Base-by-base conservation (phyloP, 108 stramenopile genomes). In the Discostella stelligeroides region DNA sequence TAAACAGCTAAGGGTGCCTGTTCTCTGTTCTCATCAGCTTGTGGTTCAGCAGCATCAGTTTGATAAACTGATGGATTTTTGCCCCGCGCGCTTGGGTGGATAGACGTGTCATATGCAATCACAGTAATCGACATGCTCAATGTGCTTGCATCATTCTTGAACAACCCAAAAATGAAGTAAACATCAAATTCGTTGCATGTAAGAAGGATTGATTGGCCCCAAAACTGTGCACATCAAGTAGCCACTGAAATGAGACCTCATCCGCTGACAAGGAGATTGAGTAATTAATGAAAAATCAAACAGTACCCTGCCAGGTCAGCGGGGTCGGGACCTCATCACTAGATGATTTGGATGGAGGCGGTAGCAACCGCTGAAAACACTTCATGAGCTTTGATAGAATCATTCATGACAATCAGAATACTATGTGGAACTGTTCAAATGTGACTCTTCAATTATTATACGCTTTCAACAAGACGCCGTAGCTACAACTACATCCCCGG, bases 251-350 rank as follows among this genome's bases (percentile, higher is more conserved):
- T 30, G 73, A 63, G 18, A 84, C 21, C 40, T 53, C 30, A 50
- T 73, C 48, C 9, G 66, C 66, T 17, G 56, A 63, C n/a, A 78
- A 23, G 25, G 21, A 21, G 13, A 69, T 49, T 10, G 65, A 45
- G 27, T 80, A 80, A 55, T 84, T 80, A n/a, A 84, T 27, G 45
- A 76, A 71, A 45, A 82, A 84, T 28, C 83, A 27, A 9, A 74
- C 13, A 59, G 74, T 81, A 49, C 82, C 83, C 83, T 80, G 82
- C 83, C 83, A 84, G 49, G 76, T 64, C 13, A 79, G 60, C 28
- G 70, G 75, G 0, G 30, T n/a, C 4, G n/a, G n/a, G n/a, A 21
- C 46, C 15, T 20, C 60, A 18, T 61, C n/a, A 27, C 34, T 49
- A 17, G 49, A 24, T 20, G 60, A 50, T 18, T 75, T 40, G 4